Evolutionary conservation across 495 filamentous ascomycete genomes (phyloP).

Genomic region (Parmelia sp.): DNA sequence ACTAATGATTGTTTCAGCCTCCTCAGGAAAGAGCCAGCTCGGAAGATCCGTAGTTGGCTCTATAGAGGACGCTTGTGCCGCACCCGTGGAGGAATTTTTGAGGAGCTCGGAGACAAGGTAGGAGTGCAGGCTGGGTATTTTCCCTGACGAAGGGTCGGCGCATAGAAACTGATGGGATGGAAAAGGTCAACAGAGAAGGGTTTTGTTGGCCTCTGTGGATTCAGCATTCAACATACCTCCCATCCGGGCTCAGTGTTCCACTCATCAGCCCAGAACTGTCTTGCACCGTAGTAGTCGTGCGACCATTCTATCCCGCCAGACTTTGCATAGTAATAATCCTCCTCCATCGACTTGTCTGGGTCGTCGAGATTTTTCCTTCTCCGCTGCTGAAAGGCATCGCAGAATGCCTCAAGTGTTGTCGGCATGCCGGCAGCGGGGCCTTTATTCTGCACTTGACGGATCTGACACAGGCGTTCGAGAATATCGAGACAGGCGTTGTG

Average conservation of each 20-base stretch:
- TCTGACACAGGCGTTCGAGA: conserved; percentile 2
- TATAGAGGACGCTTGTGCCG: not conserved
- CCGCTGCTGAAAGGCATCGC: conserved; percentile 1
- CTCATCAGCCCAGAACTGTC: conserved; percentile 12
- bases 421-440: not conserved
- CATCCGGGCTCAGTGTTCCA: conserved; percentile 11
- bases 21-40: not conserved
- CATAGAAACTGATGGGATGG: conserved; percentile 1
- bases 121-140: conserved; percentile 5
- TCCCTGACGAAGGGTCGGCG: conserved; percentile 9
- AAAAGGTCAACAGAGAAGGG: not conserved
- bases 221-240: not conserved
- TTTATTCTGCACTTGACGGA: not conserved
- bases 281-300: conserved; percentile 12
- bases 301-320: conserved; percentile 6
- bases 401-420: conserved; percentile 7
- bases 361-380: not conserved
- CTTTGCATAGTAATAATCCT: conserved; percentile 7
- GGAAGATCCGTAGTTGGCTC: not conserved
- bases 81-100: not conserved
- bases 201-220: not conserved
- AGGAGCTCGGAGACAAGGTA: conserved; percentile 28
- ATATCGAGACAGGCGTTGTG: conserved; percentile 9
- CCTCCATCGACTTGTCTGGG: not conserved
- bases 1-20: not conserved